Percentiles rank a stretch among this genome's conserved stretches.
Conservation (phyloP, 176 grass and related monocot species). For the Phyllostachys edulis region DNA sequence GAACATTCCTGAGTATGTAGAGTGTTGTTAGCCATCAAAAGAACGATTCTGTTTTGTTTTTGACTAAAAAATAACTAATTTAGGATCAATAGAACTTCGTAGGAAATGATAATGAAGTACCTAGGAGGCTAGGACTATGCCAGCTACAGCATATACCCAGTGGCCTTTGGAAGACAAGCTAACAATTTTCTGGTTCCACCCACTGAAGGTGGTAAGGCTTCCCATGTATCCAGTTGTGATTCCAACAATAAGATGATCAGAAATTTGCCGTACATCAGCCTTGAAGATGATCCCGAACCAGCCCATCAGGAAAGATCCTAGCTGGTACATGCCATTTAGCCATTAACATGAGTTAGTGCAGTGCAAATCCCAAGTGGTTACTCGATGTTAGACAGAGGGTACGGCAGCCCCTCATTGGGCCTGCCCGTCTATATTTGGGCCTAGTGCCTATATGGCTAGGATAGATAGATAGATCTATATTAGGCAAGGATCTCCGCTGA, state of each 20-base stretch:
- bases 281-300: slow-evolving; percentile 97
- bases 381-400: neutral
- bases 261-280: slow-evolving; percentile 66
- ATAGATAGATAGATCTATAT: too few species aligned
- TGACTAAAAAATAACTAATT: neutral
- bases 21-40: slow-evolving; percentile 22
- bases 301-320: slow-evolving; percentile 97
- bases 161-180: slow-evolving; percentile 78
- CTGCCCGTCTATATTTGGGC: too few species aligned
- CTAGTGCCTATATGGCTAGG: too few species aligned
- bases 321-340: slow-evolving; percentile 45
- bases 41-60: neutral
- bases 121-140: slow-evolving; percentile 77
- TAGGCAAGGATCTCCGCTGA: neutral
- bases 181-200: slow-evolving; percentile 92
- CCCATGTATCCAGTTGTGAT: slow-evolving; percentile 84
- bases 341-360: slow-evolving; percentile 7
- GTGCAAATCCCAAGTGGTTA: neutral
- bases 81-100: neutral
- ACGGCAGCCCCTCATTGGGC: too few species aligned
- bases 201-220: slow-evolving; percentile 93
- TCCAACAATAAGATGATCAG: slow-evolving; percentile 77
- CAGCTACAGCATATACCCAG: slow-evolving; percentile 72
- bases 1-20: slow-evolving; percentile 58
- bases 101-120: slow-evolving; percentile 39